Evolutionary conservation across 139 green algal species (phyloP).

Genomic region (Volvox reticuliferus): DNA sequence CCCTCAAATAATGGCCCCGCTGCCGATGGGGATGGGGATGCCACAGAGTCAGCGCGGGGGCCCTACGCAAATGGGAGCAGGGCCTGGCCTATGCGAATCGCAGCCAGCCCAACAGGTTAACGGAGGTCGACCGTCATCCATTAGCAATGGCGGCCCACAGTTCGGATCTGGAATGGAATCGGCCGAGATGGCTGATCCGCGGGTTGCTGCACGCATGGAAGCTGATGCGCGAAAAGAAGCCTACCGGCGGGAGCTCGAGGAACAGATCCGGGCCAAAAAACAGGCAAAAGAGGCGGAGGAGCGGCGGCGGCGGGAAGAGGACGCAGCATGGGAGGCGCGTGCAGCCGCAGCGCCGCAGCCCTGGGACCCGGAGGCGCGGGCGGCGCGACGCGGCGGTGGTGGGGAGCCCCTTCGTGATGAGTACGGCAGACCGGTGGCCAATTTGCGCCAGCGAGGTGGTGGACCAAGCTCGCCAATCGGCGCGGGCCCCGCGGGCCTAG

Average conservation of each 20-base stretch:
- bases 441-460: constrained; percentile 34
- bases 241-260: constrained; percentile 56
- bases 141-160: background rate
- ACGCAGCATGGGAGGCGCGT: constrained; percentile 15
- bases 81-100: background rate
- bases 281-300: constrained; percentile 36
- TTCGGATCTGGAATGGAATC: background rate
- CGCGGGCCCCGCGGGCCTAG: background rate
- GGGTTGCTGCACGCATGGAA: background rate
- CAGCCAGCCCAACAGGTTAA: background rate
- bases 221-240: constrained; percentile 44
- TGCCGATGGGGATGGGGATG: constrained; percentile 8
- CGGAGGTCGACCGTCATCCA: too few relatives aligned
- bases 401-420: constrained; percentile 40
- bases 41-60: background rate
- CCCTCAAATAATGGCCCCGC: background rate
- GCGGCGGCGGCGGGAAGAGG: constrained; percentile 31
- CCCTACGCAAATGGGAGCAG: background rate
- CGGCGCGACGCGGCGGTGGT: constrained; percentile 33
- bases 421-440: constrained; percentile 33
- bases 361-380: constrained; percentile 21
- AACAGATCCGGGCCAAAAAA: constrained; percentile 40
- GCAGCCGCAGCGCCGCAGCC: constrained; percentile 17
- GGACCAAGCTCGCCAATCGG: background rate
- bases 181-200: background rate